A percentile compares a stretch with the other conserved stretches of the same genome.
phyloP scores from a whole-genome alignment of 2,329 filamentous ascomycete genomes.

The Sphaerulina vaccinii region DNA sequence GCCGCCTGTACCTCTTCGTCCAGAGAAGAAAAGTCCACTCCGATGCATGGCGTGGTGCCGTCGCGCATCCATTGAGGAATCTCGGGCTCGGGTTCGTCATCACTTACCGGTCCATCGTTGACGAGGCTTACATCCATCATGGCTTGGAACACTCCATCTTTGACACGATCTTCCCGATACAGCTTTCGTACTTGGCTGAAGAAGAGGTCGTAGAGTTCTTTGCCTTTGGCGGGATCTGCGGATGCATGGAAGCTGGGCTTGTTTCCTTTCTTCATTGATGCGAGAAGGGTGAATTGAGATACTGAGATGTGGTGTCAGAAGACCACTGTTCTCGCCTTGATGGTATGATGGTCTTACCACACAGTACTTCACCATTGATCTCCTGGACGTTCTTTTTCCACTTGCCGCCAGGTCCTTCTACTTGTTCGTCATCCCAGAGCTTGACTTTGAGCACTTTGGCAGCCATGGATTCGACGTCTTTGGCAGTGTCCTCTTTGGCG shows the following conservation, averaged over 20 bases:
- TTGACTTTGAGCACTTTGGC: slow-evolving; percentile 85
- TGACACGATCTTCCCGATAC: slow-evolving; percentile 73
- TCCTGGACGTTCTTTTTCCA: slow-evolving; percentile 92
- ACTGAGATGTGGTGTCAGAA: slow-evolving; percentile 53
- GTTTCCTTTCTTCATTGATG: slow-evolving; percentile 89
- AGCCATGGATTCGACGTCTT: slow-evolving; percentile 81
- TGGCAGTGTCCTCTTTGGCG: slow-evolving; percentile 83
- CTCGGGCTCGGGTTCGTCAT: slow-evolving; percentile 11
- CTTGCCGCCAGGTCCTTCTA: slow-evolving; percentile 63
- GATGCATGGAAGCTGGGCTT: slow-evolving; percentile 95
- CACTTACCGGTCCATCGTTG: slow-evolving; percentile 75
- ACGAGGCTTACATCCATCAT: slow-evolving; percentile 97
- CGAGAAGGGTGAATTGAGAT: slow-evolving; percentile 93
- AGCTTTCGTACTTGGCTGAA: slow-evolving; percentile 69
- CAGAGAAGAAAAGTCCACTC: slow-evolving; percentile 55
- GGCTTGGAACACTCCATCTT: slow-evolving; percentile 95
- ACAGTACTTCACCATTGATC: slow-evolving; percentile 88
- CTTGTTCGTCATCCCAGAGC: slow-evolving; percentile 82
- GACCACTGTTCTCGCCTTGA: slow-evolving; percentile 8
- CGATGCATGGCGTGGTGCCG: slow-evolving; percentile 16
- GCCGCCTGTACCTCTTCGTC: slow-evolving; percentile 53
- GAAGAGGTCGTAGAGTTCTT: slow-evolving; percentile 80
- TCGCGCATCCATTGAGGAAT: too few species aligned
- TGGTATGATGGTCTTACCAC: slow-evolving; percentile 57
- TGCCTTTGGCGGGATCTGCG: slow-evolving; percentile 73